These are phyloP conservation scores for Tuber melanosporum DNA, from an alignment of 495 filamentous ascomycete species.

Conservation along the genomic window DNA sequence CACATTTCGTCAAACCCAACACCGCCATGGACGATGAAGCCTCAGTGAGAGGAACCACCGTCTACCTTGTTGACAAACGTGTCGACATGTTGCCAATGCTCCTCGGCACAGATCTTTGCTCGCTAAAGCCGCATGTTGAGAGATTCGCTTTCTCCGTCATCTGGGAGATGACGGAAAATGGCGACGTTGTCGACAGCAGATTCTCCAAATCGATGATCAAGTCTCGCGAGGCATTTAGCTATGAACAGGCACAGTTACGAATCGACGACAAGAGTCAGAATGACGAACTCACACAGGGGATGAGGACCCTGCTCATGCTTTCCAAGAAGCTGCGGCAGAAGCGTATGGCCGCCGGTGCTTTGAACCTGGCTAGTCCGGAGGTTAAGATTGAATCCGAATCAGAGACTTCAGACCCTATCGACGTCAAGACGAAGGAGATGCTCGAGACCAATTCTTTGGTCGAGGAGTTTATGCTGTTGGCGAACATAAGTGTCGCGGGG, in stretches of 20 bases:
- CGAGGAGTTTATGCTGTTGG: constrained; percentile 98
- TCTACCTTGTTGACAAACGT: constrained; percentile 96
- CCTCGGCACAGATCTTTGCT: constrained; percentile 91
- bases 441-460: constrained; percentile 97
- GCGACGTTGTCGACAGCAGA: constrained; percentile 69
- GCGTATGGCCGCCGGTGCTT: constrained; percentile 88
- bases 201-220: constrained; percentile 98
- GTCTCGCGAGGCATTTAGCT: constrained; percentile 96
- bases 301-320: constrained; percentile 77
- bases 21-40: constrained; percentile 97
- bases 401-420: constrained; percentile 90
- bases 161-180: constrained; percentile 84
- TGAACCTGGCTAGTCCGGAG: constrained; percentile 92
- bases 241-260: constrained; percentile 86
- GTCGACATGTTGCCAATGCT: constrained; percentile 98
- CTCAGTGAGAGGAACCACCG: constrained; percentile 85
- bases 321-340: constrained; percentile 93
- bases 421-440: constrained; percentile 87
- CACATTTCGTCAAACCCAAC: constrained; percentile 94
- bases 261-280: constrained; percentile 75
- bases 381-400: constrained; percentile 89
- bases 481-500: constrained; percentile 85
- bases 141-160: constrained; percentile 92
- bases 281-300: constrained; percentile 82
- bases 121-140: constrained; percentile 93